Evolutionary conservation across 129 eudicot species (phyloP).

Genomic region (Flaveria bidentis): DNA sequence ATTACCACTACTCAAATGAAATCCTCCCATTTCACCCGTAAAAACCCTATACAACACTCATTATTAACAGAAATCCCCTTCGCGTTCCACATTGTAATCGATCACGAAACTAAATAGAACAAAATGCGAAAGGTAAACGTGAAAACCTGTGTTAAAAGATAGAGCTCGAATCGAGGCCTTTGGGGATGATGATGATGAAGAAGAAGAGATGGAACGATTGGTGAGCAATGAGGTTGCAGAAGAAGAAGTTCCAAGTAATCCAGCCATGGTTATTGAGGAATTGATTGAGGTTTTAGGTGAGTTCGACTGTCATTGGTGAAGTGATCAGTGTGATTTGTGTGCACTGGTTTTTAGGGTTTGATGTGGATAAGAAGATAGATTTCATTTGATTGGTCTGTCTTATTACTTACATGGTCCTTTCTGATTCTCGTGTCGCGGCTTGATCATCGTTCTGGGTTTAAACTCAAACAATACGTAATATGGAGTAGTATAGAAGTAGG

Average conservation of each 20-base stretch:
- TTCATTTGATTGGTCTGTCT: slow-evolving; percentile 25
- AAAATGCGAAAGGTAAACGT: not conserved
- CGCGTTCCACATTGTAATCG: not conserved
- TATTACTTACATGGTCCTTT: not conserved
- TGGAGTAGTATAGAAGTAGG: too few relatives aligned
- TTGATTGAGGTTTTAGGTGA: not conserved
- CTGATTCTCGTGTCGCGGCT: not conserved
- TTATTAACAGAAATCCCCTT: not conserved
- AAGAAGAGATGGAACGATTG: slow-evolving; percentile 38
- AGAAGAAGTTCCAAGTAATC: slow-evolving; percentile 51
- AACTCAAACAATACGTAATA: too few relatives aligned
- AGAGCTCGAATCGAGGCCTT: slow-evolving; percentile 40
- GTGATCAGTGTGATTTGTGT: not conserved
- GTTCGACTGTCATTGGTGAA: slow-evolving; percentile 15
- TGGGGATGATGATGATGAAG: slow-evolving; percentile 32
- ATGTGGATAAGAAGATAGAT: slow-evolving; percentile 54
- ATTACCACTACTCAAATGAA: too few relatives aligned
- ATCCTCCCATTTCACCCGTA: too few relatives aligned
- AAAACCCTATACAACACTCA: too few relatives aligned
- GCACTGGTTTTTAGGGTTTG: not conserved
- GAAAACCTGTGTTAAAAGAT: slow-evolving; percentile 48
- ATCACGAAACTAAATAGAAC: not conserved
- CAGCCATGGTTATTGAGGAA: slow-evolving; percentile 44
- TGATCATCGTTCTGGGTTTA: too few relatives aligned
- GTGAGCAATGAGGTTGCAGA: slow-evolving; percentile 41